Evolutionary conservation across 805 yeast genomes (phyloP).

Genomic region (Kazachstania taianensis): DNA sequence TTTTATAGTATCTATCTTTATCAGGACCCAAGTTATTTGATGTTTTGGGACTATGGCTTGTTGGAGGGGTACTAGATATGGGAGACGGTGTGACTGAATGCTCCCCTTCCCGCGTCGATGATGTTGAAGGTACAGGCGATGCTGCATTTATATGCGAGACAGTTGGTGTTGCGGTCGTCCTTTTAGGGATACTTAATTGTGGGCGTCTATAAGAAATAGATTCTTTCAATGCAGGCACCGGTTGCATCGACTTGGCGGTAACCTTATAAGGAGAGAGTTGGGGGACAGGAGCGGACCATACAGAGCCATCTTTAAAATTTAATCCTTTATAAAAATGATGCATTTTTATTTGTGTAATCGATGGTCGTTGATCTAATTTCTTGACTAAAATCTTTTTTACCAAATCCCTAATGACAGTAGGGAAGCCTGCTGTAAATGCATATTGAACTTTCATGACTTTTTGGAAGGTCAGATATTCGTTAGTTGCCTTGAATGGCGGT

Average conservation of each 20-base stretch:
- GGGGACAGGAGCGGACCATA: conserved; percentile 57
- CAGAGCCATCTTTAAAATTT: conserved; percentile 43
- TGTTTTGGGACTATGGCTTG: not conserved
- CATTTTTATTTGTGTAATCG: conserved; percentile 44
- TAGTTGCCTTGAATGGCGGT: conserved; percentile 80
- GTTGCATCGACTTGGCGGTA: conserved; percentile 70
- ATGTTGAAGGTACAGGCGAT: not conserved
- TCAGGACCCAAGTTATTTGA: not conserved
- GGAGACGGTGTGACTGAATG: conserved; percentile 1
- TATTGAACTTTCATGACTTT: conserved; percentile 70
- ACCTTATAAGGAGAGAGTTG: conserved; percentile 62
- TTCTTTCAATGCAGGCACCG: conserved; percentile 44
- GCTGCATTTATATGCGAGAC: not conserved
- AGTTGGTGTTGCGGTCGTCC: not conserved
- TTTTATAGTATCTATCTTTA: conserved; percentile 5
- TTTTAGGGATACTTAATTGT: not conserved
- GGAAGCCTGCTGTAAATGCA: conserved; percentile 81
- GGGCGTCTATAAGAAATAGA: conserved; percentile 4
- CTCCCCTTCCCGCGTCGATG: not conserved
- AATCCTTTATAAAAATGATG: conserved; percentile 54
- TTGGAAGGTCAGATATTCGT: conserved; percentile 73
- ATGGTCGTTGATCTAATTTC: conserved; percentile 53
- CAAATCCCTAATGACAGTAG: conserved; percentile 59
- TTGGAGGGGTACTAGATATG: not conserved
- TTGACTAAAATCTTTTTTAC: conserved; percentile 57